These are phyloP conservation scores for Coccomyxa sp. DNA, from an alignment of 139 green algal genomes.

Conservation along the genomic window DNA sequence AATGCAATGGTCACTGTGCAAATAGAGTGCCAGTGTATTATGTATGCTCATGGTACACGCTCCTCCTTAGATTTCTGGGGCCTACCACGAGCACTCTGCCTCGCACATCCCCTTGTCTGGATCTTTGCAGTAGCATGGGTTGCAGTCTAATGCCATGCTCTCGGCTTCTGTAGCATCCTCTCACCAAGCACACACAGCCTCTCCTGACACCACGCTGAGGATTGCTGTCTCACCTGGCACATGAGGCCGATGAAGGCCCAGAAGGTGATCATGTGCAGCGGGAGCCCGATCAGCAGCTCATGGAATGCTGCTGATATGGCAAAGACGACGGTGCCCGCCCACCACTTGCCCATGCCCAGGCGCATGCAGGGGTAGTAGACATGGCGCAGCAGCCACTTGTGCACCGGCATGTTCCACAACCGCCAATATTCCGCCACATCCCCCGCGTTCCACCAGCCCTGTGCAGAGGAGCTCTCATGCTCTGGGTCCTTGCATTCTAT, in stretches of 20 bases:
- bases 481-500: no score
- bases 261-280: slow-evolving; percentile 72
- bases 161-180: not conserved
- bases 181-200: not conserved
- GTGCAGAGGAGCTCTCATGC: not conserved
- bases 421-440: slow-evolving; percentile 90
- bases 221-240: slow-evolving; percentile 34
- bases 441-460: slow-evolving; percentile 93
- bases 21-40: not conserved
- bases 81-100: no score
- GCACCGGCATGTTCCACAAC: slow-evolving; percentile 91
- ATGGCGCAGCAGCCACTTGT: slow-evolving; percentile 91
- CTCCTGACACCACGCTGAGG: not conserved
- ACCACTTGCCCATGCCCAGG: slow-evolving; percentile 19
- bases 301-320: slow-evolving; percentile 62
- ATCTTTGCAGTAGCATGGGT: no score
- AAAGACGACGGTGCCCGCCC: slow-evolving; percentile 20
- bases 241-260: slow-evolving; percentile 87
- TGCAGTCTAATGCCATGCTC: no score
- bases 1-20: not conserved
- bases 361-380: slow-evolving; percentile 81
- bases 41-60: not conserved
- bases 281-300: slow-evolving; percentile 83
- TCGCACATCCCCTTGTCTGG: no score
- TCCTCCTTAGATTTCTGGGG: not conserved